Percentiles rank a stretch among this genome's conserved stretches.
Conservation (phyloP, 179 eudicot genomes). For the Drosera spatulata region DNA sequence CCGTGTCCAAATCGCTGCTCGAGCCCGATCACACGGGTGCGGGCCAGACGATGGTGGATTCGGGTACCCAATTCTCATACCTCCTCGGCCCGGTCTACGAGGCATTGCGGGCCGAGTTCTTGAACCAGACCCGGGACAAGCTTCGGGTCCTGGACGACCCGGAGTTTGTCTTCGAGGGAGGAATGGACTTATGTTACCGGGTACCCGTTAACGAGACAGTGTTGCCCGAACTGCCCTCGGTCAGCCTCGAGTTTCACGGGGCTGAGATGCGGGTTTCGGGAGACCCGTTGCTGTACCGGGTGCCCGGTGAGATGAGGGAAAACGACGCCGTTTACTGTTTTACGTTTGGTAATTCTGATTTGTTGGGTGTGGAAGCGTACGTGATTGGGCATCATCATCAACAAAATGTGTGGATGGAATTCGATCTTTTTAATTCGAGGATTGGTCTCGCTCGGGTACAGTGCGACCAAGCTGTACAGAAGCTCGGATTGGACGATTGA, state of each 20-base stretch:
- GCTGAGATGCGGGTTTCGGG: slow-evolving; percentile 44
- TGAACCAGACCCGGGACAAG: slow-evolving; percentile 25
- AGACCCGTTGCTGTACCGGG: slow-evolving; percentile 36
- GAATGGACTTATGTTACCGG: slow-evolving; percentile 54
- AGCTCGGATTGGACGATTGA: slow-evolving; percentile 5
- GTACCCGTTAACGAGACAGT: slow-evolving; percentile 14
- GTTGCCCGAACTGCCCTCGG: slow-evolving; percentile 35
- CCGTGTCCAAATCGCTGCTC: slow-evolving; percentile 29
- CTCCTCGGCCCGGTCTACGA: slow-evolving; percentile 52
- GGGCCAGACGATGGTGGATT: slow-evolving; percentile 68
- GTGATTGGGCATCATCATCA: slow-evolving; percentile 66
- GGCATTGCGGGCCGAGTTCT: slow-evolving; percentile 33
- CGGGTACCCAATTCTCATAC: slow-evolving; percentile 62
- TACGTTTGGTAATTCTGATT: slow-evolving; percentile 59
- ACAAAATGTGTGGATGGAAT: slow-evolving; percentile 68
- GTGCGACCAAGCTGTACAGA: slow-evolving; percentile 47
- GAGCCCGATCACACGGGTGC: slow-evolving; percentile 65
- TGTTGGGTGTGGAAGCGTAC: slow-evolving; percentile 45
- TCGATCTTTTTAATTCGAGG: slow-evolving; percentile 38
- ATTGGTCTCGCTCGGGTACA: slow-evolving; percentile 48
- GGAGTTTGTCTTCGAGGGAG: slow-evolving; percentile 52
- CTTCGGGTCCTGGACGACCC: slow-evolving; percentile 28
- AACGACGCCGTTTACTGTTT: slow-evolving; percentile 37
- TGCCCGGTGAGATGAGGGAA: slow-evolving; percentile 26
- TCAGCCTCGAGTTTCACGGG: slow-evolving; percentile 39